Evolutionary conservation across 768 basidiomycete species (phyloP).

Genomic region (Lactarius vividus): DNA sequence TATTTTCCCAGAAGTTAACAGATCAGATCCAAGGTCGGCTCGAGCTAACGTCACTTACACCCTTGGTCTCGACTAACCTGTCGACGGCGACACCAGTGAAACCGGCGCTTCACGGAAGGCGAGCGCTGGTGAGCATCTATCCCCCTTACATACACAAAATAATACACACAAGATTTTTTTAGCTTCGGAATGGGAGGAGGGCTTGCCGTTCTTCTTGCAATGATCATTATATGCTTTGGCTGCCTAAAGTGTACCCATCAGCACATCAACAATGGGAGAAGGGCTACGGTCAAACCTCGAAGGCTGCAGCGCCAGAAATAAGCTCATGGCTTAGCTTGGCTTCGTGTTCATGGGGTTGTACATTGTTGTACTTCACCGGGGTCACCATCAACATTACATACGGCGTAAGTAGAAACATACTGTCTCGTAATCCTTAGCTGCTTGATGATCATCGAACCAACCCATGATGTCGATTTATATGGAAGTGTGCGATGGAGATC

Average conservation of each 20-base stretch:
- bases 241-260: constrained; percentile 41
- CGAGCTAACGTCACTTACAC: constrained; percentile 34
- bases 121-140: constrained; percentile 5
- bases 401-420: not conserved
- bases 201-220: constrained; percentile 45
- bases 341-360: constrained; percentile 40
- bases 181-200: constrained; percentile 48
- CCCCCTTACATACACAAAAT: constrained; percentile 3
- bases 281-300: constrained; percentile 42
- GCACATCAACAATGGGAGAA: not conserved
- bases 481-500: not conserved
- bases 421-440: not conserved
- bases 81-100: constrained; percentile 54
- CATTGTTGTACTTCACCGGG: not conserved
- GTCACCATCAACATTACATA: not conserved
- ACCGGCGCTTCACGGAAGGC: constrained; percentile 46
- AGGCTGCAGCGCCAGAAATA: constrained; percentile 64
- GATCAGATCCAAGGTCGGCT: not conserved
- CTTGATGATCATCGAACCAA: constrained; percentile 4
- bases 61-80: constrained; percentile 57
- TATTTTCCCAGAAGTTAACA: constrained; percentile 20
- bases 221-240: constrained; percentile 64
- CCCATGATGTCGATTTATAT: constrained; percentile 8
- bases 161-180: constrained; percentile 50
- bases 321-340: constrained; percentile 62